phyloP scores from a whole-genome alignment of 495 filamentous ascomycete genomes.

The Penicillium cataractarum region DNA sequence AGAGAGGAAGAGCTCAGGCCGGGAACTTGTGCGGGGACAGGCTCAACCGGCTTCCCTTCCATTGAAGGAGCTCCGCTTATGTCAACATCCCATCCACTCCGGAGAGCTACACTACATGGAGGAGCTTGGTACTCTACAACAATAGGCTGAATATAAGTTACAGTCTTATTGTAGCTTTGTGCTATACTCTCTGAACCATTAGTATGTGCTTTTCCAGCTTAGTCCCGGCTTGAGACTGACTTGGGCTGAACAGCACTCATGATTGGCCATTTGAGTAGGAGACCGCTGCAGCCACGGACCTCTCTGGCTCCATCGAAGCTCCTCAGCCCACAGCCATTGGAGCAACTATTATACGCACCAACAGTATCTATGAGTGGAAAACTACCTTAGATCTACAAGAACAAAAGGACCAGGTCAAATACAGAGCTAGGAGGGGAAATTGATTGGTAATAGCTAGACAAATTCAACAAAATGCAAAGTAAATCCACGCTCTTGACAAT shows the following conservation, averaged over 20 bases:
- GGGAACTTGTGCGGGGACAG: constrained; percentile 24
- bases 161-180: neutral
- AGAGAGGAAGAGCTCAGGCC: constrained; percentile 13
- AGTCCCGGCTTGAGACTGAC: neutral
- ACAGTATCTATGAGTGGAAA: neutral
- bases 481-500: constrained; percentile 20
- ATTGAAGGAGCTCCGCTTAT: constrained; percentile 24
- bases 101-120: neutral
- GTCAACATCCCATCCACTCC: constrained; percentile 17
- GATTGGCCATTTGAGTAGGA: constrained; percentile 6
- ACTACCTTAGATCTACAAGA: neutral
- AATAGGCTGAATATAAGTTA: neutral
- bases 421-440: constrained; percentile 11
- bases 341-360: neutral
- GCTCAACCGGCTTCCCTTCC: constrained; percentile 2
- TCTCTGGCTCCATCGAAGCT: constrained; percentile 15
- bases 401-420: neutral
- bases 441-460: constrained; percentile 12
- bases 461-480: constrained; percentile 20
- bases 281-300: constrained; percentile 13
- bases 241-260: neutral
- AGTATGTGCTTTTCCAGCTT: neutral
- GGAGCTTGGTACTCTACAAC: neutral
- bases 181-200: neutral
- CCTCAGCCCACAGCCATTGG: constrained; percentile 7